These are phyloP conservation scores for Boletus edulis DNA, from an alignment of 768 basidiomycete genomes.

Conservation along the genomic window DNA sequence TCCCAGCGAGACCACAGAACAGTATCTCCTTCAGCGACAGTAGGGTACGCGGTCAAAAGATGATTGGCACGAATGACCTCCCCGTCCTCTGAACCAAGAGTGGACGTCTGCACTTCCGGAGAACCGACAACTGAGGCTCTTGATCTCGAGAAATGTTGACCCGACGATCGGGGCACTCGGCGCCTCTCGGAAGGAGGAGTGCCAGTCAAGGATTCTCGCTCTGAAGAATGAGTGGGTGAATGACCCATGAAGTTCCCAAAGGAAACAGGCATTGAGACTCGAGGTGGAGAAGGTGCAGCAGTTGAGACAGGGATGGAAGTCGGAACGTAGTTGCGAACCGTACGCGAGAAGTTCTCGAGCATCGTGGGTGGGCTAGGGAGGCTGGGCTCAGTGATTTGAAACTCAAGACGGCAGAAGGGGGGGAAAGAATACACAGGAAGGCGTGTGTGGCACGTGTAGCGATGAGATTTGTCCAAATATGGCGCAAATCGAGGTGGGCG, in stretches of 20 bases:
- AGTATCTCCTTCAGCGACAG: conserved; percentile 28
- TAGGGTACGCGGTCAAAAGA: conserved; percentile 28
- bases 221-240: conserved; percentile 5
- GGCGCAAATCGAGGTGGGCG: not conserved
- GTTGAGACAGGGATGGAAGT: conserved; percentile 48
- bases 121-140: conserved; percentile 9
- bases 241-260: conserved; percentile 43
- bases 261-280: conserved; percentile 47
- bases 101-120: conserved; percentile 9
- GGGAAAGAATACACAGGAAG: not conserved
- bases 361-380: conserved; percentile 44
- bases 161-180: conserved; percentile 5
- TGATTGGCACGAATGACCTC: conserved; percentile 3
- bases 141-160: conserved; percentile 6
- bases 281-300: conserved; percentile 46
- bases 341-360: conserved; percentile 50
- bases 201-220: conserved; percentile 8
- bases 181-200: conserved; percentile 11
- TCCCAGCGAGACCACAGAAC: conserved; percentile 37
- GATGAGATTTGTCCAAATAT: not conserved
- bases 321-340: conserved; percentile 54
- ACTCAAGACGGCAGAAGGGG: not conserved
- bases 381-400: conserved; percentile 13
- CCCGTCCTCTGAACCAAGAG: conserved; percentile 23
- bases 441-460: conserved; percentile 15